A percentile compares a stretch with the other conserved stretches of the same genome.
Conservation (phyloP, 1,284 basidiomycete species). For the Microbotryomycetes sp. region DNA sequence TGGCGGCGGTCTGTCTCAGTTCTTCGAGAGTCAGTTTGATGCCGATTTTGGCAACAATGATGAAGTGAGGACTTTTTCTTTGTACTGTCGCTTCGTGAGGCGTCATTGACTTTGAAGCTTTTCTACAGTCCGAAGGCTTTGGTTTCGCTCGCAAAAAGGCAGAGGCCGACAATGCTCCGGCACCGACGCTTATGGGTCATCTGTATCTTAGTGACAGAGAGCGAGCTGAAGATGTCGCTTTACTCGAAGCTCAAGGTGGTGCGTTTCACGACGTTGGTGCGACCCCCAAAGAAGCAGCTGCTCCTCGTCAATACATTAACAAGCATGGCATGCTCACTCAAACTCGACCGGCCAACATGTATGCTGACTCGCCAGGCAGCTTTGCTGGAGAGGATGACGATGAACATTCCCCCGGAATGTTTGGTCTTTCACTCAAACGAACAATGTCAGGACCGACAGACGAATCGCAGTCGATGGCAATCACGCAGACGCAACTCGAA, state of each 20-base stretch:
- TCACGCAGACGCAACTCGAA: slow-evolving; percentile 25
- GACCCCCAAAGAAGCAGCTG: slow-evolving; percentile 18
- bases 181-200: slow-evolving; percentile 5
- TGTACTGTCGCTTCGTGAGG: not conserved
- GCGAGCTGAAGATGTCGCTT: slow-evolving; percentile 19
- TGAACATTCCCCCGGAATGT: not conserved
- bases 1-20: slow-evolving; percentile 29
- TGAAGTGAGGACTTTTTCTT: not conserved
- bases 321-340: slow-evolving; percentile 30
- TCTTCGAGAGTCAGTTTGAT: slow-evolving; percentile 31
- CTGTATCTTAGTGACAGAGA: slow-evolving; percentile 22
- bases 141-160: slow-evolving; percentile 3
- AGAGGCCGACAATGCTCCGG: slow-evolving; percentile 1
- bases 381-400: slow-evolving; percentile 11
- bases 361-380: slow-evolving; percentile 22
- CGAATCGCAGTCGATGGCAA: slow-evolving; percentile 17
- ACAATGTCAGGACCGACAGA: not conserved
- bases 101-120: not conserved
- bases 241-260: slow-evolving; percentile 15
- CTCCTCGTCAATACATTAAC: slow-evolving; percentile 32
- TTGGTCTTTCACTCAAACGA: slow-evolving; percentile 2
- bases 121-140: slow-evolving; percentile 21
- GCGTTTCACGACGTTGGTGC: slow-evolving; percentile 13
- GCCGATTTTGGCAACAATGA: slow-evolving; percentile 9
- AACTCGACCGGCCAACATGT: slow-evolving; percentile 27